Conservation (phyloP, 305 asterid species). For the Solanum hybrid region DNA sequence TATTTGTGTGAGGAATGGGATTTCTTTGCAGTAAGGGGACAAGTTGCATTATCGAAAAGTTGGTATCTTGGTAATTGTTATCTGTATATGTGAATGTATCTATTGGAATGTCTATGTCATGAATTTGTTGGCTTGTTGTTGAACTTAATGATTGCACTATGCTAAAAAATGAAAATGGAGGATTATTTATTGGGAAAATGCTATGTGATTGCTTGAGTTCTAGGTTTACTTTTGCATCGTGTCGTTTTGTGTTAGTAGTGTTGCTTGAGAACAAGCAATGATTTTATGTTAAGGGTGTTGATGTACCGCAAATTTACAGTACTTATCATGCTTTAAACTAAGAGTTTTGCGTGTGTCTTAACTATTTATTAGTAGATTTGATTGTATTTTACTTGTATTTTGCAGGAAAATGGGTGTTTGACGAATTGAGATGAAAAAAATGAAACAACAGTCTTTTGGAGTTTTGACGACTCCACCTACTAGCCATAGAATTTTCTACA, state of each 20-base stretch:
- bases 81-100: neutral
- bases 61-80: neutral
- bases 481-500: neutral
- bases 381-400: neutral
- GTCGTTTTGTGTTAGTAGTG: neutral
- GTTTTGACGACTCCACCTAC: neutral
- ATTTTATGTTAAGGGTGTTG: neutral
- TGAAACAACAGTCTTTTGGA: neutral
- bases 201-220: neutral
- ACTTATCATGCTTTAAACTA: neutral
- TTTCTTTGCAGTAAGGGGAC: neutral
- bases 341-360: neutral
- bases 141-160: neutral
- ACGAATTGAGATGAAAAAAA: neutral
- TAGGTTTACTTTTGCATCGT: neutral
- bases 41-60: neutral
- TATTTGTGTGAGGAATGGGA: neutral
- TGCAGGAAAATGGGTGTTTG: neutral
- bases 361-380: too few species aligned
- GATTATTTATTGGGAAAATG: too few species aligned
- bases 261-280: neutral
- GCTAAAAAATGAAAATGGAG: neutral
- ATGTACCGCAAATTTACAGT: neutral
- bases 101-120: neutral
- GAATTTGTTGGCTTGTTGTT: neutral